Conservation (phyloP, 2,329 filamentous ascomycete species). For the Penicillium thymicola region DNA sequence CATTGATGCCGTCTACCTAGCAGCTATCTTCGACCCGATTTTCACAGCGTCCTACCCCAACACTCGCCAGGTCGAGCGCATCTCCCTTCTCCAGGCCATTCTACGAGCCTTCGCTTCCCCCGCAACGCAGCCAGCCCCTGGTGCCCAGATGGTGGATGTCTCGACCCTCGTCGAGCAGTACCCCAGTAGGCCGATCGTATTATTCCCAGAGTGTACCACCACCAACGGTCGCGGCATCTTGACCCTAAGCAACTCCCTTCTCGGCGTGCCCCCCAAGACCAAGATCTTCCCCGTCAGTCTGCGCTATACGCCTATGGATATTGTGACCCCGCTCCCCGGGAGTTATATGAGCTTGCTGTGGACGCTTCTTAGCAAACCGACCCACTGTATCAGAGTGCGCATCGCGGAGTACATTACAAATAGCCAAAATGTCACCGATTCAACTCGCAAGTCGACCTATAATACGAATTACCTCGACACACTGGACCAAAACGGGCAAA, state of each 20-base stretch:
- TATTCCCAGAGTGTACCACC: slow-evolving; percentile 92
- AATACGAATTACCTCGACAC: slow-evolving; percentile 48
- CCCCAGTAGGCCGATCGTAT: slow-evolving; percentile 72
- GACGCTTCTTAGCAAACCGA: slow-evolving; percentile 78
- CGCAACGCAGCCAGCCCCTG: slow-evolving; percentile 45
- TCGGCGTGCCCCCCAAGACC: slow-evolving; percentile 62
- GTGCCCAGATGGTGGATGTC: slow-evolving; percentile 58
- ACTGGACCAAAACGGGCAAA: slow-evolving; percentile 39
- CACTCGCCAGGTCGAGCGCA: slow-evolving; percentile 67
- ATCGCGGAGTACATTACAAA: slow-evolving; percentile 69
- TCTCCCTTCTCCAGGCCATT: slow-evolving; percentile 75
- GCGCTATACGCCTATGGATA: slow-evolving; percentile 81
- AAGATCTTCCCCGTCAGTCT: slow-evolving; percentile 89
- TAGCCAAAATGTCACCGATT: slow-evolving; percentile 26
- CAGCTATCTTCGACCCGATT: slow-evolving; percentile 92
- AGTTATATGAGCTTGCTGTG: slow-evolving; percentile 73
- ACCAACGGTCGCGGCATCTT: slow-evolving; percentile 91
- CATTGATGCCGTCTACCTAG: slow-evolving; percentile 88
- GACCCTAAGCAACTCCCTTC: slow-evolving; percentile 73
- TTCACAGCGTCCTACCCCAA: slow-evolving; percentile 83
- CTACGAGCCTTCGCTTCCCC: slow-evolving; percentile 66
- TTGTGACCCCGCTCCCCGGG: slow-evolving; percentile 84
- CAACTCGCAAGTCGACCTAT: slow-evolving; percentile 33
- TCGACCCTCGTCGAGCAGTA: slow-evolving; percentile 62
- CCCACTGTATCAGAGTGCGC: slow-evolving; percentile 84